Evolutionary conservation across 75 land plant species (phyloP).

Genomic region (Isoetes taiwanensis): DNA sequence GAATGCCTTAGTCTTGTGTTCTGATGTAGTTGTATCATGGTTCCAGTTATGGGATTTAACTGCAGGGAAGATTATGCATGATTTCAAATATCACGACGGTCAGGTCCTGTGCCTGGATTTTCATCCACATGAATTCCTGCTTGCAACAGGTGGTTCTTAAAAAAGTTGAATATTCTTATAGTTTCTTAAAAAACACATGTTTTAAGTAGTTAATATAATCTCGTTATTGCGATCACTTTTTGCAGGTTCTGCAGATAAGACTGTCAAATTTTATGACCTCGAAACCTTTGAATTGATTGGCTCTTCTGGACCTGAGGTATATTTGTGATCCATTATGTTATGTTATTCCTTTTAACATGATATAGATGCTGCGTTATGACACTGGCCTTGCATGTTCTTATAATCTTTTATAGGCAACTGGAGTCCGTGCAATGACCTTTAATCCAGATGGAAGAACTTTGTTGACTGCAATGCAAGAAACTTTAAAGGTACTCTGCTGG

Average conservation of each 20-base stretch:
- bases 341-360: not conserved
- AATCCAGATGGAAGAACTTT: conserved; percentile 89
- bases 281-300: conserved; percentile 95
- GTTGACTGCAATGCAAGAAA: conserved; percentile 66
- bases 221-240: not conserved
- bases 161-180: not conserved
- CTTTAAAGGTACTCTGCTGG: conserved; percentile 43
- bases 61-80: conserved; percentile 84
- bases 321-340: not conserved
- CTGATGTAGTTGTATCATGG: not conserved
- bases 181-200: not conserved
- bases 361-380: not conserved
- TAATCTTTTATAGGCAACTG: conserved; percentile 35
- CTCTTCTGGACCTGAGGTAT: conserved; percentile 76
- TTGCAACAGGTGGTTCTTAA: conserved; percentile 60
- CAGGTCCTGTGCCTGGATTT: conserved; percentile 71
- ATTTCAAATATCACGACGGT: conserved; percentile 73
- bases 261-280: conserved; percentile 82
- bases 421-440: conserved; percentile 69
- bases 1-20: conserved; percentile 2
- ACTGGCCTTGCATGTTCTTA: not conserved
- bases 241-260: conserved; percentile 78
- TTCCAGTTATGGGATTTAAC: conserved; percentile 86
- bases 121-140: conserved; percentile 86
- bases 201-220: no score